These are phyloP conservation scores for Taphrina flavorubra DNA, from an alignment of 1,139 yeast genomes.

Conservation along the genomic window DNA sequence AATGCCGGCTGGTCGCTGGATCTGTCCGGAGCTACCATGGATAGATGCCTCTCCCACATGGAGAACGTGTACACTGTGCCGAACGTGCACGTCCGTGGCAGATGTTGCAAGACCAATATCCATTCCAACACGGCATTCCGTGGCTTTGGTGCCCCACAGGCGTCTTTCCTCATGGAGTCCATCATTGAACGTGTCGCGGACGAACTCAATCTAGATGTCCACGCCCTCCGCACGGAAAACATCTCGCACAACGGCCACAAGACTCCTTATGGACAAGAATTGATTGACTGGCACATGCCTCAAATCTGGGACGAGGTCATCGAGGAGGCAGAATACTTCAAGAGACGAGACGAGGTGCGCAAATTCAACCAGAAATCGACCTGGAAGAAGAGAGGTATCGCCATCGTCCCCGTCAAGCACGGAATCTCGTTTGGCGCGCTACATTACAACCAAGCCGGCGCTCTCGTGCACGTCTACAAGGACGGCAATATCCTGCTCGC, in stretches of 20 bases:
- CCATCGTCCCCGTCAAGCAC: constrained; percentile 57
- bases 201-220: constrained; percentile 53
- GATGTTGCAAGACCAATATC: constrained; percentile 56
- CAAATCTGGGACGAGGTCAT: constrained; percentile 52
- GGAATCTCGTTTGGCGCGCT: constrained; percentile 58
- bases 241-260: constrained; percentile 52
- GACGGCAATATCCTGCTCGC: constrained; percentile 57
- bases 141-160: constrained; percentile 60
- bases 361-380: constrained; percentile 54
- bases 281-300: constrained; percentile 55
- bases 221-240: constrained; percentile 53
- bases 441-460: constrained; percentile 58
- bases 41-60: constrained; percentile 56
- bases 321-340: constrained; percentile 52
- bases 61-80: constrained; percentile 57
- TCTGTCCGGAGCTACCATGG: constrained; percentile 57
- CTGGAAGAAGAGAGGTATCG: constrained; percentile 58
- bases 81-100: constrained; percentile 53
- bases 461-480: constrained; percentile 56
- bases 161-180: constrained; percentile 56
- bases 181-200: constrained; percentile 55
- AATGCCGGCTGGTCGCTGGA: constrained; percentile 60
- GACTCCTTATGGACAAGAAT: constrained; percentile 55
- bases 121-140: constrained; percentile 59
- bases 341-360: constrained; percentile 52